A percentile compares a stretch with the other conserved stretches of the same genome.
Evolutionary conservation across 1,139 yeast species (phyloP).

Genomic region (Magnusiomyces fungicola): DNA sequence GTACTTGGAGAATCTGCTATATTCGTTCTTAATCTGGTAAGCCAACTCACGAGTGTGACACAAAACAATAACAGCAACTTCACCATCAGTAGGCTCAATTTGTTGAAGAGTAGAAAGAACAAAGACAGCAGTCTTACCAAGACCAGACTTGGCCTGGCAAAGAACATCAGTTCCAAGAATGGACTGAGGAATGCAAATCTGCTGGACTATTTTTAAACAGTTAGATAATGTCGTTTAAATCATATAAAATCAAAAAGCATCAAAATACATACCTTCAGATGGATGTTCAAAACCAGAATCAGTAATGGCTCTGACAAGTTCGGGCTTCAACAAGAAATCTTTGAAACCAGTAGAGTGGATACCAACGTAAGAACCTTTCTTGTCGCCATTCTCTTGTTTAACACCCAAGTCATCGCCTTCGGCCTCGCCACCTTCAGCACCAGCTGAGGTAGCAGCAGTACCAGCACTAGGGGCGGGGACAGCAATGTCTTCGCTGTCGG

Average conservation of each 20-base stretch:
- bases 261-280: constrained; percentile 81
- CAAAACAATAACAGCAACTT: constrained; percentile 85
- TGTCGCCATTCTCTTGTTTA: constrained; percentile 54
- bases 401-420: constrained; percentile 25
- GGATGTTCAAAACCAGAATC: constrained; percentile 99
- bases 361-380: constrained; percentile 97
- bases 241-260: neutral
- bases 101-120: constrained; percentile 95
- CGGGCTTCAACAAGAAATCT: constrained; percentile 94
- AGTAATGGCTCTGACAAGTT: constrained; percentile 91
- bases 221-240: neutral
- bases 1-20: constrained; percentile 94
- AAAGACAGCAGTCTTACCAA: constrained; percentile 98
- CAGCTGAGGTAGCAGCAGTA: constrained; percentile 33
- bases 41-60: constrained; percentile 99
- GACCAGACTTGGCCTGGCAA: constrained; percentile 99
- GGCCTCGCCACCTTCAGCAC: constrained; percentile 25
- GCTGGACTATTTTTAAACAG: constrained; percentile 59
- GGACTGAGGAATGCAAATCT: constrained; percentile 96
- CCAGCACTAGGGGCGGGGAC: constrained; percentile 58
- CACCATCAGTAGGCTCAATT: constrained; percentile 96
- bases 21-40: constrained; percentile 95
- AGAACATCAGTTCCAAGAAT: constrained; percentile 95
- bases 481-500: constrained; percentile 94
- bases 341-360: constrained; percentile 98